Conservation (phyloP, 495 filamentous ascomycete genomes). For the Hypomontagnella monticulosa region DNA sequence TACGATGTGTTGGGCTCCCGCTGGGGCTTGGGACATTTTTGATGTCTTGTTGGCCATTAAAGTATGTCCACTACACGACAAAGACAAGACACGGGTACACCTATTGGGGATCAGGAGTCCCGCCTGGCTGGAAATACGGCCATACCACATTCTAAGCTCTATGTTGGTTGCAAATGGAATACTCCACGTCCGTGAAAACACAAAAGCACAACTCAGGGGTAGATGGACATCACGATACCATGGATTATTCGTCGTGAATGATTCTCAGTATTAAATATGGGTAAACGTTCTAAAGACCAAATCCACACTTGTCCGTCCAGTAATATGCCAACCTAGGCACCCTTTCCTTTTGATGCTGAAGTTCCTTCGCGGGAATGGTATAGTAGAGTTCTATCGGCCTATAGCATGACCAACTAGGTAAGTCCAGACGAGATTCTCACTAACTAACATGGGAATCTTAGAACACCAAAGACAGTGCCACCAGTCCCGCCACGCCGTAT, state of each 20-base stretch:
- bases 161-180: not conserved
- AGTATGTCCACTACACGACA: too few relatives aligned
- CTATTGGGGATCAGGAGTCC: not conserved
- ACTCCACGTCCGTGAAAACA: not conserved
- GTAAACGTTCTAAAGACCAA: conserved; percentile 1
- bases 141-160: not conserved
- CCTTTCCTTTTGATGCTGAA: not conserved
- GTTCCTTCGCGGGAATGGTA: not conserved
- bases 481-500: conserved; percentile 22
- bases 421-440: not conserved
- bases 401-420: too few relatives aligned
- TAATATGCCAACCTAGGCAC: not conserved
- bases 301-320: not conserved
- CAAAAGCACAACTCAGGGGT: not conserved
- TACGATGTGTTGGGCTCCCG: too few relatives aligned
- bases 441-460: not conserved
- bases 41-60: too few relatives aligned
- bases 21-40: too few relatives aligned
- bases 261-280: not conserved
- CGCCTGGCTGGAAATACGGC: not conserved
- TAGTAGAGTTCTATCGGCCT: not conserved
- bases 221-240: too few relatives aligned
- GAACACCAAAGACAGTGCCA: conserved; percentile 15
- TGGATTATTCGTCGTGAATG: not conserved
- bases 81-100: not conserved